phyloP scores from a whole-genome alignment of 257 asterid species.

The Nicotiana otophora region DNA sequence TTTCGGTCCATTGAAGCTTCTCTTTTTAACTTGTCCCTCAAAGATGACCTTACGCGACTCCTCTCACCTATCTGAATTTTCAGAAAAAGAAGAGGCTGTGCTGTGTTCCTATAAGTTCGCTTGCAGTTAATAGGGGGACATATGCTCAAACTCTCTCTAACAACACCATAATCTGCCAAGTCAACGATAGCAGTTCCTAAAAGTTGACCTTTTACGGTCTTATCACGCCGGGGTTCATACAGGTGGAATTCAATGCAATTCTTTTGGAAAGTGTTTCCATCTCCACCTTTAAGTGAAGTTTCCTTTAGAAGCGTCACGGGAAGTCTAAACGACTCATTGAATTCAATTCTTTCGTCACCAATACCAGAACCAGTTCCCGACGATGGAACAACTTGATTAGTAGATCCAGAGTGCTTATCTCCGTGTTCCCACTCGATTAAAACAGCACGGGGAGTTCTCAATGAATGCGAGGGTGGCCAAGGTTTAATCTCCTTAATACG shows the following conservation, averaged over 20 bases:
- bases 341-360: slow-evolving; percentile 50
- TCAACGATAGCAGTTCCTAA: slow-evolving; percentile 61
- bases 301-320: slow-evolving; percentile 43
- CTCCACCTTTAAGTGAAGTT: slow-evolving; percentile 28
- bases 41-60: slow-evolving; percentile 54
- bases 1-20: slow-evolving; percentile 50
- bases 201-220: slow-evolving; percentile 51
- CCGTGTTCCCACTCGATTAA: slow-evolving; percentile 75
- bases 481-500: slow-evolving; percentile 65
- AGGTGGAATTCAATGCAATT: slow-evolving; percentile 65
- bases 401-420: slow-evolving; percentile 49
- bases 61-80: slow-evolving; percentile 51
- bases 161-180: slow-evolving; percentile 68
- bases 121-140: slow-evolving; percentile 57
- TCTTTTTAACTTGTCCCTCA: slow-evolving; percentile 45
- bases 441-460: slow-evolving; percentile 57
- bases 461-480: slow-evolving; percentile 75
- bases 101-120: slow-evolving; percentile 41
- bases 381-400: slow-evolving; percentile 14
- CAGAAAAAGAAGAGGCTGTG: slow-evolving; percentile 52
- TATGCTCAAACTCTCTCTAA: slow-evolving; percentile 36
- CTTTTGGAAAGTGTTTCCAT: slow-evolving; percentile 38
- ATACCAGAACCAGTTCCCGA: slow-evolving; percentile 34
- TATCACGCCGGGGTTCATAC: slow-evolving; percentile 70
- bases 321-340: slow-evolving; percentile 63